A percentile compares a stretch with the other conserved stretches of the same genome.
phyloP scores from a whole-genome alignment of 495 filamentous ascomycete species.

The Hypoxylon crocopeplum region DNA sequence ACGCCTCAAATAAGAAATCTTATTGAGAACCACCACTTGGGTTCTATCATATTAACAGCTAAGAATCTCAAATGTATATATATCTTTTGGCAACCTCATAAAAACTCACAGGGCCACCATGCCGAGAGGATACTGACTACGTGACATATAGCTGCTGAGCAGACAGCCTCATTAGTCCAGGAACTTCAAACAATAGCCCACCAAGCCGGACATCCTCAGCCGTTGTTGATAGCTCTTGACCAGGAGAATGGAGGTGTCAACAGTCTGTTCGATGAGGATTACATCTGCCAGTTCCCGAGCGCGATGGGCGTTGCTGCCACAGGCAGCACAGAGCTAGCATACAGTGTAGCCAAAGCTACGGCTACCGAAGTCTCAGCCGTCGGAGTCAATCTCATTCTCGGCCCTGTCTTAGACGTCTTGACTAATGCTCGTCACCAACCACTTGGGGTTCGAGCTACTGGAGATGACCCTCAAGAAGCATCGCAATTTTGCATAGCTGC shows the following conservation, averaged over 20 bases:
- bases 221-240: constrained; percentile 83
- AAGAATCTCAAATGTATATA: constrained; percentile 87
- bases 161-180: constrained; percentile 79
- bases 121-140: constrained; percentile 31
- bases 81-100: not conserved
- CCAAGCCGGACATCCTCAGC: constrained; percentile 83
- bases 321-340: constrained; percentile 76
- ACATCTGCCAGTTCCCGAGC: constrained; percentile 88
- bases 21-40: constrained; percentile 84
- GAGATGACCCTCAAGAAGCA: constrained; percentile 89
- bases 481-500: constrained; percentile 85
- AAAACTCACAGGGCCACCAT: constrained; percentile 1
- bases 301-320: constrained; percentile 91
- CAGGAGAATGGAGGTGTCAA: constrained; percentile 97
- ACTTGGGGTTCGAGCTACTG: constrained; percentile 79
- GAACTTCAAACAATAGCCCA: constrained; percentile 88
- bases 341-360: constrained; percentile 83
- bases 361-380: constrained; percentile 85
- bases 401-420: constrained; percentile 87
- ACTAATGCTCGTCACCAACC: constrained; percentile 89
- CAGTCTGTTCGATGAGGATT: constrained; percentile 89
- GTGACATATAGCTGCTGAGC: constrained; percentile 70
- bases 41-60: constrained; percentile 82
- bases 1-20: constrained; percentile 83
- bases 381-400: constrained; percentile 89